These are phyloP conservation scores for Lycium barbarum DNA, from an alignment of 257 asterid genomes.

Conservation along the genomic window DNA sequence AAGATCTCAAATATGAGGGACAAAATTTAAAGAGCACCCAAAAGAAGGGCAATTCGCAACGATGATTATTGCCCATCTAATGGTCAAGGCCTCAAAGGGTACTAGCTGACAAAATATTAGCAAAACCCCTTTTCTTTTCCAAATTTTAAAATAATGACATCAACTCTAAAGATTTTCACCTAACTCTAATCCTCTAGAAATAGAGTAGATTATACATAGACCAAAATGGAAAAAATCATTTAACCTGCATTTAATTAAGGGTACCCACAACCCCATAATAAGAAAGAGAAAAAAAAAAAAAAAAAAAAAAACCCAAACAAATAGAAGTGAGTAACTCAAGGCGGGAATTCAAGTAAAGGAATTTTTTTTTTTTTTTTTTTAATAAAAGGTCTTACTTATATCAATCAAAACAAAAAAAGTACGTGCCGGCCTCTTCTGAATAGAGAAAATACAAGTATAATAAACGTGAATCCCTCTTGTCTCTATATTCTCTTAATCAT, in stretches of 20 bases:
- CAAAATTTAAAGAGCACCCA: no score
- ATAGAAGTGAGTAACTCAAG: no score
- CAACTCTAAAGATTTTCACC: not conserved
- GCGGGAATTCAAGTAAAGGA: no score
- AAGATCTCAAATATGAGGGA: no score
- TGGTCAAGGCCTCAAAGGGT: no score
- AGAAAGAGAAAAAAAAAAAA: not conserved
- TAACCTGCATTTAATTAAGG: not conserved
- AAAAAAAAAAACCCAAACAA: not conserved
- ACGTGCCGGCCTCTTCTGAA: slow-evolving; percentile 33
- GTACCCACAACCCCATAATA: not conserved
- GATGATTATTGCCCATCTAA: no score
- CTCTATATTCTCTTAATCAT: not conserved
- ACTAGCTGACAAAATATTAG: not conserved
- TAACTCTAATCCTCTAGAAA: not conserved
- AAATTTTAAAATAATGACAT: not conserved
- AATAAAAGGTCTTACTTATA: not conserved
- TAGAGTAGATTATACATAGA: not conserved
- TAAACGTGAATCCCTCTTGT: slow-evolving; percentile 28
- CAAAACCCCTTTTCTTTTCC: not conserved
- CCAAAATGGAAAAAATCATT: not conserved
- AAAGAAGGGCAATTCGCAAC: no score
- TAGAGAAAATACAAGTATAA: no score
- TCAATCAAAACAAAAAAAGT: not conserved
- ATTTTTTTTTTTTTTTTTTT: no score